Base-by-base conservation (phyloP, 352 stramenopile species). In the Phytophthora cajani region DNA sequence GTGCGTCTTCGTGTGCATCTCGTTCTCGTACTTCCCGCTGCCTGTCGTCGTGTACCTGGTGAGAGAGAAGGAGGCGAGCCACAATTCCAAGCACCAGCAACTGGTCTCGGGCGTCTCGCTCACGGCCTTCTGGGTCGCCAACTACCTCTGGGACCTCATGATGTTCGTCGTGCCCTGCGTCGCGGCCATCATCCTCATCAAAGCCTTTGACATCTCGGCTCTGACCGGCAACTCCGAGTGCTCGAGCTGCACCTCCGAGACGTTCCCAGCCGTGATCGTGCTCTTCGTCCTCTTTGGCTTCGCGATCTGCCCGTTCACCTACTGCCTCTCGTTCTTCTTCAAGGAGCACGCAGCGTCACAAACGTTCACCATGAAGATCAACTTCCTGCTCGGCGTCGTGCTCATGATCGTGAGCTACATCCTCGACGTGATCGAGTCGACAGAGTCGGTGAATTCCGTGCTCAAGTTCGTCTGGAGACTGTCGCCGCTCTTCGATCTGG, bases 21-120 rank as follows among this genome's bases (percentile, higher is more conserved):
- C 89, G 6, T 91, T 98, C 32, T 84, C 89, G 3, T 98, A 97
- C 62, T 85, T 97, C 16, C 90, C 93, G 1, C 90, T 89, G 4
- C 86, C 81, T 2, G 94, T 97, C 60, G 96, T 94, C 16, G 92
- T 94, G 27, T 98, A 98, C 69, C 77, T 99, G 11, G 97, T 99
- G 19, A 84, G 92, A 46, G 96, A 99, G 56, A 78, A 72, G 50
- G 85, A 94, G 83, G 85, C n/a, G 19, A 21, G 94, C 97, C 75
- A 84, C 71, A 98, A 98, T 71, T 93, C 96, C 1, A 99, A 99
- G 74, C 97, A 99, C 79, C 89, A 98, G 67, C 92, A 98, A 74
- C 87, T 83, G 58, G 95, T 99, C 19, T 97, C 90, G 2, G 97
- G 97, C 7, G 95, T 98, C 11, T 84, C 82, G 21, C 78, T 98